Evolutionary conservation across 352 stramenopile genomes (phyloP).

Genomic region (Pythium aristosporum): DNA sequence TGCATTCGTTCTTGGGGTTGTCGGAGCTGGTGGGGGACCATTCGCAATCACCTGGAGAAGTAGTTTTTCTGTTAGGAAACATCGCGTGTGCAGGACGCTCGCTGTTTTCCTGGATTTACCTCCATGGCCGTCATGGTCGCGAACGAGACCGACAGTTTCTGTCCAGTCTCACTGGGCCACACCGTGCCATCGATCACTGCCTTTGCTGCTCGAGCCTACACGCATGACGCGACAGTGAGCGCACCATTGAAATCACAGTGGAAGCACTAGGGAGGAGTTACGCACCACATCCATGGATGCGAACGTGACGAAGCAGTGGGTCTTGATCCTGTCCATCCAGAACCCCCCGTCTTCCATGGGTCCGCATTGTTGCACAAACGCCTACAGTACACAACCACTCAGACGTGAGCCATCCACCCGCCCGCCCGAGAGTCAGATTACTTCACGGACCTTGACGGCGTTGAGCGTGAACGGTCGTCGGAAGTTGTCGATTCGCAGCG

Average conservation of each 20-base stretch:
- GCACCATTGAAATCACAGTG: not conserved
- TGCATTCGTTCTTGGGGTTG: too few relatives aligned
- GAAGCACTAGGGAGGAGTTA: not conserved
- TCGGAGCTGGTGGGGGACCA: not conserved
- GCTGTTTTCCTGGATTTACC: slow-evolving; percentile 22
- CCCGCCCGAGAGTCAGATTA: not conserved
- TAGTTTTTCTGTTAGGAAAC: too few relatives aligned
- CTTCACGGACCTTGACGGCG: slow-evolving; percentile 54
- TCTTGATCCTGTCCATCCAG: slow-evolving; percentile 90
- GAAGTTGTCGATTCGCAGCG: slow-evolving; percentile 73
- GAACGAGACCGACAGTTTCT: slow-evolving; percentile 38
- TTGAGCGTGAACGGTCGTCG: slow-evolving; percentile 71
- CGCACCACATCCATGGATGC: slow-evolving; percentile 7
- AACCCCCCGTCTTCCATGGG: slow-evolving; percentile 71
- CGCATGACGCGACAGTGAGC: not conserved
- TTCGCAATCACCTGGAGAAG: not conserved
- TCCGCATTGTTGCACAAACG: slow-evolving; percentile 53
- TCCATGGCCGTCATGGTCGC: slow-evolving; percentile 47
- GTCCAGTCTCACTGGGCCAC: slow-evolving; percentile 67
- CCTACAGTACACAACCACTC: slow-evolving; percentile 19
- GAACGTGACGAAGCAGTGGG: slow-evolving; percentile 85
- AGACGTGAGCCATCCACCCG: not conserved
- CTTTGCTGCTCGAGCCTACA: slow-evolving; percentile 49
- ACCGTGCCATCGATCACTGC: slow-evolving; percentile 47
- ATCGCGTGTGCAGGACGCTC: not conserved